Evolutionary conservation across 1,284 basidiomycete genomes (phyloP).

Genomic region (Melampsora larici-populina): DNA sequence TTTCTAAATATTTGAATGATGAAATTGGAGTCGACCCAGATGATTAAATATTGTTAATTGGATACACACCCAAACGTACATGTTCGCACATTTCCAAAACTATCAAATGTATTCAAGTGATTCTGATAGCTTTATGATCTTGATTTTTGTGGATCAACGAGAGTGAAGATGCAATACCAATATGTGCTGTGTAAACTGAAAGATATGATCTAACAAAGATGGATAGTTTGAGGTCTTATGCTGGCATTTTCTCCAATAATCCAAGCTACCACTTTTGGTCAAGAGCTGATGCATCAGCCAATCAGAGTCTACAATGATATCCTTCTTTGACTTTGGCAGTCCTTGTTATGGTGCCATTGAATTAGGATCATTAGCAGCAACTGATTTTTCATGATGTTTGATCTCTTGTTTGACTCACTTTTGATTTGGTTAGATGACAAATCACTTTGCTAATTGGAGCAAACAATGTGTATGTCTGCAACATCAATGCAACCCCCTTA

Average conservation of each 20-base stretch:
- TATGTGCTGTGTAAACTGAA: constrained; percentile 39
- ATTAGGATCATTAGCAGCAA: neutral
- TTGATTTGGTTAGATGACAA: neutral
- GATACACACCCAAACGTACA: constrained; percentile 28
- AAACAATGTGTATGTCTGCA: constrained; percentile 42
- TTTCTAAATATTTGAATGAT: constrained; percentile 35
- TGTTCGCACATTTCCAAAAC: constrained; percentile 35
- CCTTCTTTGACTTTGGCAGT: constrained; percentile 11
- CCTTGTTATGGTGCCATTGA: neutral
- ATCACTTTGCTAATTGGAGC: constrained; percentile 20
- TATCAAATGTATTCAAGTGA: constrained; percentile 37
- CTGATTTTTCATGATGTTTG: neutral
- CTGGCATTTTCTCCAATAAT: neutral
- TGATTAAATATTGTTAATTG: neutral
- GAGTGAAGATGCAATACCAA: constrained; percentile 28
- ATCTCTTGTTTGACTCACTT: neutral
- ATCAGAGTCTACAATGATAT: constrained; percentile 17
- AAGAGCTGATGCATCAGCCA: constrained; percentile 28
- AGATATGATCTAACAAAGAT: constrained; percentile 39
- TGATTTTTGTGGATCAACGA: neutral
- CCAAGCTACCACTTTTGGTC: neutral
- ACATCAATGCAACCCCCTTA: constrained; percentile 20
- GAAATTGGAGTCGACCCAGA: constrained; percentile 16
- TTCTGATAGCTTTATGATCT: constrained; percentile 4
- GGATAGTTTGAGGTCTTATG: constrained; percentile 20